Base-by-base conservation (phyloP, 768 basidiomycete genomes). In the Pisolithus tinctorius region DNA sequence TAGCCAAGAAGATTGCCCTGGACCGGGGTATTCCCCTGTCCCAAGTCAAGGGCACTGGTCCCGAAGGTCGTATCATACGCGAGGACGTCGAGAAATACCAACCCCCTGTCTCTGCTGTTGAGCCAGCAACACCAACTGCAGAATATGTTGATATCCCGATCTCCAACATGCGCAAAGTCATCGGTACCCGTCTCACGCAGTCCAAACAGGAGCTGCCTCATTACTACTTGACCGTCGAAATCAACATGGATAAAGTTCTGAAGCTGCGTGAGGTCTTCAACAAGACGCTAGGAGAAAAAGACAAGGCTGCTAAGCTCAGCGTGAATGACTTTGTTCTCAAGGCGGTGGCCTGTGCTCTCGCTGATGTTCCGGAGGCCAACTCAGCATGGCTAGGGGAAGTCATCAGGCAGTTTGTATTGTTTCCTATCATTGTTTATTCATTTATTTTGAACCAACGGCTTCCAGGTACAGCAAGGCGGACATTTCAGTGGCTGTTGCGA, bases 271-370 rank as follows among this genome's bases (percentile, higher is more conserved):
- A 95, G 70, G 86, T 97, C 56, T 98, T 99, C 76, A 99, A 99
- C 80, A 84, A 84, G 70, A 78, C 87, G 16, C 70, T 92, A 37
- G 78, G 79, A 25, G 89, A 90, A 63, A 88, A 89, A 71, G 91
- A 93, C 68, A 95, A 94, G 74, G 71, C 77, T 41, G 83, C 88
- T 30, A 99, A 98, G 75, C 80, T 99, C 48, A 94, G 91, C 59
- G 91, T 99, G 53, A 98, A 98, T 69, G 96, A 99, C 72, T 99
- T 99, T 67, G 82, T 99, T 62, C 83, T 98, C 64, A 99, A 99
- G 72, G 96, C 93, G 4, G 83, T 88, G 30, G 83, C 88, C 8
- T 87, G 92, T 60, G 94, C 96, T 1, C 78, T 98, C 46, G 78
- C 81, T 40, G 96, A 98, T 63, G 94, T 98, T 29, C 96, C 96